Evolutionary conservation across 2,329 filamentous ascomycete species (phyloP), one percentile per base, ranked within the genome.

Genomic region (Colletotrichum falcatum): DNA sequence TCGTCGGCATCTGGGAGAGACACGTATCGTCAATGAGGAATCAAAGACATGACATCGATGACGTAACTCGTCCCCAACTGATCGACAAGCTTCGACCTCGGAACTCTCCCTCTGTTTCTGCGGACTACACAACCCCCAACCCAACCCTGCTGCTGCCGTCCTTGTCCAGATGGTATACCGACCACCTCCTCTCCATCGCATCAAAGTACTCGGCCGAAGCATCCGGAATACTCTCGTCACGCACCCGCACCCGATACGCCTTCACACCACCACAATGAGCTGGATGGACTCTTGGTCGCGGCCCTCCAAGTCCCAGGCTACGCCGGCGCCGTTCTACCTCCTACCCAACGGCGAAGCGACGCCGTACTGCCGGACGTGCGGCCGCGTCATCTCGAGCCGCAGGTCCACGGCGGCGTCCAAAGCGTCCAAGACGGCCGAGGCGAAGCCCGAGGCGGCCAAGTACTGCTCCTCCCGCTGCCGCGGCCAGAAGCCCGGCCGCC

Each of bases 391-490:
- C 48, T 83, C 84, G 73, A 76, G 75, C 8, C 76, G 78, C 35
- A 78, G 75, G 55, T 74, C 78, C 51, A 77, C 74, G 1, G 73
- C 77, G 1, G 73, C 74, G 4, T 74, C 75, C 6, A 79, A 75
- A 42, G 74, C 73, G 77, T 51, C 61, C 20, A 66, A 83, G 26
- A 14, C 63, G 1, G 16, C 63, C 8, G 49, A 58, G 5, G 42
- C 61, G 3, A 70, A 59, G 9, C 73, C 72, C 14, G 71, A 75
- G 2, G 67, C 66, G 2, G 67, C 66, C 11, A 89, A 88, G 72
- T 90, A 89, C 79, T 90, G 88, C 78, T 90, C 88, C 0, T 80
- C 83, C 55, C 80, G 85, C 46, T 90, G 88, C 73, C 81, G 86
- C 26, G 81, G 81, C 42, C 81, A 82, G 46, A 89, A 88, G 74